These are phyloP conservation scores for Metarhizium sp. DNA, from an alignment of 2,329 filamentous ascomycete genomes.

Conservation along the genomic window DNA sequence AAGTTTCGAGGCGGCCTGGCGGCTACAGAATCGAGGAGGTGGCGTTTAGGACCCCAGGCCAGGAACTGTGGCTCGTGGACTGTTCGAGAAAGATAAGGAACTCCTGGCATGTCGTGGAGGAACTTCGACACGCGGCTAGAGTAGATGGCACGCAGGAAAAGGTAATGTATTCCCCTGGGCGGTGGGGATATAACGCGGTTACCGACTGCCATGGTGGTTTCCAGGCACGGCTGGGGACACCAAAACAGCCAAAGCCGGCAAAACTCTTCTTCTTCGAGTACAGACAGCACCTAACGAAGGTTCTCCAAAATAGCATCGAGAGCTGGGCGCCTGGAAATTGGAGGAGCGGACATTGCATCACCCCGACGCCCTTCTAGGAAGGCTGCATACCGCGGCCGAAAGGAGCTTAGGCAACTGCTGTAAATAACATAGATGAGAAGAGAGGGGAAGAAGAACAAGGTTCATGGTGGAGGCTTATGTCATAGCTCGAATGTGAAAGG, in stretches of 20 bases:
- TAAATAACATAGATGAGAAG: not conserved
- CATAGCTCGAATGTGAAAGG: not conserved
- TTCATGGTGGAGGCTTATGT: not conserved
- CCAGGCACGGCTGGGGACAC: not conserved
- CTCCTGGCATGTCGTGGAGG: not conserved
- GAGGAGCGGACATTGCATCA: not conserved
- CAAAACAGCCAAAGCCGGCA: not conserved
- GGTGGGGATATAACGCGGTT: not conserved
- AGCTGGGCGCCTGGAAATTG: slow-evolving; percentile 5
- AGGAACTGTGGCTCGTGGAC: not conserved
- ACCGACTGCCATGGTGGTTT: not conserved
- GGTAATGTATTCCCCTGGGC: not conserved
- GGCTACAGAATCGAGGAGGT: slow-evolving; percentile 7
- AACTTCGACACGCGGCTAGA: not conserved
- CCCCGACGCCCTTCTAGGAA: not conserved
- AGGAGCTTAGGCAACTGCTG: not conserved
- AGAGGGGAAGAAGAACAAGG: not conserved
- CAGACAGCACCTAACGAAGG: not conserved
- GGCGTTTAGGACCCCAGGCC: not conserved
- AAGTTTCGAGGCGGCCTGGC: slow-evolving; percentile 12
- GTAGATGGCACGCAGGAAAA: not conserved
- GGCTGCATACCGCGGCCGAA: not conserved
- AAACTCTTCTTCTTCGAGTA: not conserved
- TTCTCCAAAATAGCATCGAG: not conserved
- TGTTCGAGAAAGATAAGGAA: not conserved